phyloP scores from a whole-genome alignment of 2,329 filamentous ascomycete genomes.

The Pseudovirgaria hyperparasitica region DNA sequence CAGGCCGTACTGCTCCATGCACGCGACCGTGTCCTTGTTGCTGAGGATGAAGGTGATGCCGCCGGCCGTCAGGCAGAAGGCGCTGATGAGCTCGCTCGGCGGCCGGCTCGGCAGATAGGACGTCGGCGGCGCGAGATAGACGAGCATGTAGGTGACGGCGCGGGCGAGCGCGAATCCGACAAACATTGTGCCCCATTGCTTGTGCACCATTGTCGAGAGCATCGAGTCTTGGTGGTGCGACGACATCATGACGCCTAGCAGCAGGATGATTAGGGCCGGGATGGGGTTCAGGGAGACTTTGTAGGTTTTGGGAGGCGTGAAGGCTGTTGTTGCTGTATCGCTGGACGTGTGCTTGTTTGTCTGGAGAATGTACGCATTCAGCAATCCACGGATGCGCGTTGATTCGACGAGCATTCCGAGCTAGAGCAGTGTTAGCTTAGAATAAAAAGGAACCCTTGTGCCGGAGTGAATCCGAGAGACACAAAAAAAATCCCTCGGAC shows the following conservation, averaged over 20 bases:
- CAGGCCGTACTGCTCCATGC: conserved; percentile 64
- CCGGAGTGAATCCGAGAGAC: background rate
- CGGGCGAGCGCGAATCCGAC: conserved; percentile 70
- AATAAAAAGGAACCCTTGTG: too few species aligned
- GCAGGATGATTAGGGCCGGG: conserved; percentile 71
- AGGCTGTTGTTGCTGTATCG: too few species aligned
- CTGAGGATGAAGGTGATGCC: conserved; percentile 90
- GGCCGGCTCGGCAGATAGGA: conserved; percentile 73
- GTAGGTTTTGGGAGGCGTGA: conserved; percentile 54
- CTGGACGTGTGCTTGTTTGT: too few species aligned
- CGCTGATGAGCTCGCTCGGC: conserved; percentile 74
- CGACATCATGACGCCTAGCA: conserved; percentile 90
- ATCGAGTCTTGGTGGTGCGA: conserved; percentile 75
- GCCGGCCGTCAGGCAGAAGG: conserved; percentile 78
- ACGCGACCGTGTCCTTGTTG: conserved; percentile 59
- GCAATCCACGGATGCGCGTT: conserved; percentile 48
- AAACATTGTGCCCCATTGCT: conserved; percentile 82
- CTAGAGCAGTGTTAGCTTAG: conserved; percentile 12
- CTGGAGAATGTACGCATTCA: conserved; percentile 40
- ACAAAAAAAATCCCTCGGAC: conserved; percentile 10
- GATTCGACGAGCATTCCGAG: conserved; percentile 79
- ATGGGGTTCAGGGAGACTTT: conserved; percentile 74
- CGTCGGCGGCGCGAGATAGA: conserved; percentile 68
- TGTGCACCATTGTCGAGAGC: conserved; percentile 83
- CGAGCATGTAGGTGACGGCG: conserved; percentile 63